Conservation (phyloP, 2,329 filamentous ascomycete species). For the Penicillium sp. region DNA sequence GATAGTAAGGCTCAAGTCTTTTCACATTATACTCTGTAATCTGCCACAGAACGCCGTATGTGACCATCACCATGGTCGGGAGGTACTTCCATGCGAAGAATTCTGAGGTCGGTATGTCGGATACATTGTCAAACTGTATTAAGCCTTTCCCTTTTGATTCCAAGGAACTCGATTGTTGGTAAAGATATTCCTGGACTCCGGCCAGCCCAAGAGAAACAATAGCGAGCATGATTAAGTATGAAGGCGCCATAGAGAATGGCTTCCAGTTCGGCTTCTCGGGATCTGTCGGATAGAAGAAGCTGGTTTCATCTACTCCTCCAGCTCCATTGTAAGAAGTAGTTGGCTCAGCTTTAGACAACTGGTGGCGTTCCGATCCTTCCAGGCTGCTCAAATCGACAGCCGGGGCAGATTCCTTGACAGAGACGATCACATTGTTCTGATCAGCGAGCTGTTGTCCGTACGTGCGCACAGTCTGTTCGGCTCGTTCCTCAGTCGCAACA, state of each 20-base stretch:
- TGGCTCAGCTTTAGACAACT: background rate
- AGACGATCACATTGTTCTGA: conserved; percentile 42
- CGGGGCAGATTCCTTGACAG: conserved; percentile 31
- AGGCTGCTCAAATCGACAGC: conserved; percentile 42
- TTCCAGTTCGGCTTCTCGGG: conserved; percentile 34
- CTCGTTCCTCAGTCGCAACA: background rate
- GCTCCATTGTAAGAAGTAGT: background rate
- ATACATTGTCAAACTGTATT: conserved; percentile 25
- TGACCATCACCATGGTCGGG: conserved; percentile 45
- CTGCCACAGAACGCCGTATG: conserved; percentile 48
- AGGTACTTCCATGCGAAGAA: conserved; percentile 41
- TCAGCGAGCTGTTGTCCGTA: conserved; percentile 42
- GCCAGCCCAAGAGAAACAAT: conserved; percentile 27
- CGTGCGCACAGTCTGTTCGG: conserved; percentile 23
- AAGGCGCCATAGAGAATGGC: conserved; percentile 29
- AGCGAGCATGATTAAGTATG: conserved; percentile 29
- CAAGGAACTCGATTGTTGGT: conserved; percentile 22
- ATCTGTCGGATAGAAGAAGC: conserved; percentile 31
- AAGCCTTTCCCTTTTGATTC: conserved; percentile 33
- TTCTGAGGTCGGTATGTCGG: conserved; percentile 23
- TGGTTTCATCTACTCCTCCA: conserved; percentile 27
- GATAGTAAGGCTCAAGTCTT: conserved; percentile 49
- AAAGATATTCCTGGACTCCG: conserved; percentile 32
- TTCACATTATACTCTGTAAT: conserved; percentile 50
- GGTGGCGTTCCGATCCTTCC: conserved; percentile 22